These are phyloP conservation scores for Acanthochlamys bracteata DNA, from an alignment of 106 monocot genomes.

Conservation along the genomic window DNA sequence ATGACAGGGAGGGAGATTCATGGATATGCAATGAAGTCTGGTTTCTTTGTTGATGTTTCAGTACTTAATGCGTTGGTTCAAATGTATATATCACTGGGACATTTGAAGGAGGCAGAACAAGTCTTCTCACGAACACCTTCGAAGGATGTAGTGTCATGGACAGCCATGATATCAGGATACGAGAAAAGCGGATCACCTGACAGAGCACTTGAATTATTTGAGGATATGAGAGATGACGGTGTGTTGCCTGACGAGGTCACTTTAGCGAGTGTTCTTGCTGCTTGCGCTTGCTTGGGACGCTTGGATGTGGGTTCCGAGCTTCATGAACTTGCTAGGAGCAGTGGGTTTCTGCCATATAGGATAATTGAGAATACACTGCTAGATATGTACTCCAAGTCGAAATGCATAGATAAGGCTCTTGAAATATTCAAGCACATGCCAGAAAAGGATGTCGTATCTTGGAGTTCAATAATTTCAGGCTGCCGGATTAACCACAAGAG, in stretches of 20 bases:
- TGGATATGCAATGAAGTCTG: conserved; percentile 47
- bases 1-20: conserved; percentile 49
- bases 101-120: conserved; percentile 43
- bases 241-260: conserved; percentile 59
- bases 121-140: conserved; percentile 37
- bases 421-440: conserved; percentile 59
- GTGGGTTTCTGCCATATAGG: conserved; percentile 31
- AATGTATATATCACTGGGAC: conserved; percentile 48
- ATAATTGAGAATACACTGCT: conserved; percentile 62
- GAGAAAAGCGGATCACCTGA: conserved; percentile 57
- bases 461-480: conserved; percentile 73
- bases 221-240: conserved; percentile 38
- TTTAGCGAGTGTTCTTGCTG: conserved; percentile 54
- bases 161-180: conserved; percentile 84
- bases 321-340: conserved; percentile 54
- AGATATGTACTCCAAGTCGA: conserved; percentile 70
- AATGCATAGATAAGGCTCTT: conserved; percentile 59
- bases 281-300: conserved; percentile 54
- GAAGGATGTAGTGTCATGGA: conserved; percentile 84
- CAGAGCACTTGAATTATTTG: conserved; percentile 50
- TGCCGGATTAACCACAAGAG: conserved; percentile 54
- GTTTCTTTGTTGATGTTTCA: conserved; percentile 34
- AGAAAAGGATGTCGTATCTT: conserved; percentile 66
- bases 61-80: conserved; percentile 65
- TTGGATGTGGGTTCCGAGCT: conserved; percentile 54